Conservation (phyloP, 2,329 filamentous ascomycete genomes). For the Fusarium compactum region DNA sequence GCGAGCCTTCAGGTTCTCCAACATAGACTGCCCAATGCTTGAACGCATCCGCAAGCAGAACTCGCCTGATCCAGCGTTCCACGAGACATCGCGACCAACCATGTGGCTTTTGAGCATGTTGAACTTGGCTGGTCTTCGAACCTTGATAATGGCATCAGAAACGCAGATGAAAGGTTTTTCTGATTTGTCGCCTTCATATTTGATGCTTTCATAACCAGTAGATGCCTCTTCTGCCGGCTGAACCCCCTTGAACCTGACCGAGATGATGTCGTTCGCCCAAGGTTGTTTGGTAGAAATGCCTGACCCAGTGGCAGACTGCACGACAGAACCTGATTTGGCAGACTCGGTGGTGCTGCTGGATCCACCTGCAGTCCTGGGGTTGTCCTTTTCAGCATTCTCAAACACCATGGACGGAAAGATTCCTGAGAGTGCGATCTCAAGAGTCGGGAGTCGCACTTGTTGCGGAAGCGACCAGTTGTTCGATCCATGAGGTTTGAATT, state of each 20-base stretch:
- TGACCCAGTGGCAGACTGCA: constrained; percentile 33
- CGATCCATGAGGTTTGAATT: constrained; percentile 52
- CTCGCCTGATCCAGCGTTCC: constrained; percentile 68
- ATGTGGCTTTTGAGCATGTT: constrained; percentile 65
- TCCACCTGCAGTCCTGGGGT: constrained; percentile 10
- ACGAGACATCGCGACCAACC: constrained; percentile 70
- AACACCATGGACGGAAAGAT: constrained; percentile 55
- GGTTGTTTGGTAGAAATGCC: constrained; percentile 49
- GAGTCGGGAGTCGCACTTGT: constrained; percentile 61
- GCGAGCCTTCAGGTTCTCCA: constrained; percentile 69
- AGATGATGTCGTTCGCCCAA: constrained; percentile 72
- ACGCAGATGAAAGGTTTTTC: constrained; percentile 53
- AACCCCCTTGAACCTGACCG: constrained; percentile 67
- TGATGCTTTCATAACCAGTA: constrained; percentile 14
- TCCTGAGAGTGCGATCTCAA: constrained; percentile 63
- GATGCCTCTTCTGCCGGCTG: constrained; percentile 43
- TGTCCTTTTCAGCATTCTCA: constrained; percentile 37
- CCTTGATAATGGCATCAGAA: constrained; percentile 67
- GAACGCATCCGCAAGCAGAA: constrained; percentile 73
- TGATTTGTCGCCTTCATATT: constrained; percentile 11
- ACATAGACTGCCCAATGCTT: constrained; percentile 68
- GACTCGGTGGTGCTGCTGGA: constrained; percentile 21
- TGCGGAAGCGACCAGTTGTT: constrained; percentile 56
- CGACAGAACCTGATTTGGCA: constrained; percentile 42
- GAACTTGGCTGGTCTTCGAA: constrained; percentile 67